Conservation (phyloP, 306 rosid species). For the Lathyrus tuberosus region DNA sequence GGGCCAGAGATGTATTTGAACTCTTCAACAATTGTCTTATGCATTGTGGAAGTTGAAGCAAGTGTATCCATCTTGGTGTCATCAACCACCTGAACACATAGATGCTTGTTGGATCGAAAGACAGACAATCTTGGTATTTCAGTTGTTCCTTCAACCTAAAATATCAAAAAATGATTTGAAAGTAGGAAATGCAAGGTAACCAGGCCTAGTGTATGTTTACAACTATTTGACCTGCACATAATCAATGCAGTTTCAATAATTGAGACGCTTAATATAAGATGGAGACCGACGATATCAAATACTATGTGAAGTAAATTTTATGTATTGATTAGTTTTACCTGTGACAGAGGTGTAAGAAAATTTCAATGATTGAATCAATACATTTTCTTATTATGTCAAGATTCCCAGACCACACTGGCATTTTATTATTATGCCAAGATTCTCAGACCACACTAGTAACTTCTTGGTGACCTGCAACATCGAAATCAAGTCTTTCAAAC, state of each 20-base stretch:
- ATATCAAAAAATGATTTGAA: slow-evolving; percentile 28
- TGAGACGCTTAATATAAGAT: no score
- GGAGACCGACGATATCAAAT: neutral
- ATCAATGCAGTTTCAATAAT: neutral
- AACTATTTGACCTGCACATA: slow-evolving; percentile 83
- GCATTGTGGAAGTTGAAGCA: slow-evolving; percentile 90
- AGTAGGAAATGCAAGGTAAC: slow-evolving; percentile 45
- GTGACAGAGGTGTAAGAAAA: slow-evolving; percentile 70
- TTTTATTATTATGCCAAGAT: slow-evolving; percentile 76
- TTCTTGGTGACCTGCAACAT: slow-evolving; percentile 64
- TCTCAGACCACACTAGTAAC: slow-evolving; percentile 82
- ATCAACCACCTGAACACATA: slow-evolving; percentile 92
- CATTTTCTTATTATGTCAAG: slow-evolving; percentile 49
- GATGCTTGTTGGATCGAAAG: slow-evolving; percentile 91
- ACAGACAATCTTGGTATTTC: slow-evolving; percentile 92
- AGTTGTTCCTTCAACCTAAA: slow-evolving; percentile 89
- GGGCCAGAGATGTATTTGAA: slow-evolving; percentile 74
- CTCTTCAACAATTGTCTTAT: slow-evolving; percentile 75
- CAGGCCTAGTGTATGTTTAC: slow-evolving; percentile 94
- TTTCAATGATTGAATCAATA: slow-evolving; percentile 83
- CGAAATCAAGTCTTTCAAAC: slow-evolving; percentile 88
- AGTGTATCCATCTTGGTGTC: slow-evolving; percentile 92
- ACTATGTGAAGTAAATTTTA: neutral
- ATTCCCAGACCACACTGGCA: no score
- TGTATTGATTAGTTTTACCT: slow-evolving; percentile 49